phyloP scores from a whole-genome alignment of 306 rosid genomes.

The Fagus crenata region DNA sequence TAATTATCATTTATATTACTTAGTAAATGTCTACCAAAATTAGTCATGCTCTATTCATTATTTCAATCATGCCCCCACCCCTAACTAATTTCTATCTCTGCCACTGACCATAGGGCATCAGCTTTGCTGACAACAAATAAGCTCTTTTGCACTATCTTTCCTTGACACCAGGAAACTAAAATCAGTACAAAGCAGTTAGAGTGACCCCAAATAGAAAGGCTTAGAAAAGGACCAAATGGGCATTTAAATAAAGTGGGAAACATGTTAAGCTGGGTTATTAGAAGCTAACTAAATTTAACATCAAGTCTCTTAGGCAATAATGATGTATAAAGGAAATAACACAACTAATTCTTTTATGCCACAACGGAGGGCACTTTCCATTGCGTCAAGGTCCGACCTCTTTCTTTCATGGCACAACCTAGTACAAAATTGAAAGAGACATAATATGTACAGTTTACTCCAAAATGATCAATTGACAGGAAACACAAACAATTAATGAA shows the following conservation, averaged over 20 bases:
- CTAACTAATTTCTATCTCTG: too few species aligned
- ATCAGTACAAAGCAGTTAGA: background rate
- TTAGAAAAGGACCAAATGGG: background rate
- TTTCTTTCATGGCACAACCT: conserved; percentile 10
- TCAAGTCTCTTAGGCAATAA: background rate
- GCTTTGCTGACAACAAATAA: too few species aligned
- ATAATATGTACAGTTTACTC: conserved; percentile 13
- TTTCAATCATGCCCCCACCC: too few species aligned
- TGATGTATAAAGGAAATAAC: background rate
- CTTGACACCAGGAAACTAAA: background rate
- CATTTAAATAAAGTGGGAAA: background rate
- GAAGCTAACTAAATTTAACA: background rate
- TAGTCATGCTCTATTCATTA: too few species aligned
- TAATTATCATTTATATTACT: too few species aligned
- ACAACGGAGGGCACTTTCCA: too few species aligned
- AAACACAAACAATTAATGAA: conserved; percentile 21
- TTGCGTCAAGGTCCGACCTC: too few species aligned
- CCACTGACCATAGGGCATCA: background rate
- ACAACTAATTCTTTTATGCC: background rate
- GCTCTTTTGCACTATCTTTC: background rate
- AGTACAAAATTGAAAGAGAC: background rate
- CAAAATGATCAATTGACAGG: conserved; percentile 27
- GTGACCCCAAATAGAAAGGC: background rate
- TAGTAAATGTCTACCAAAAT: too few species aligned
- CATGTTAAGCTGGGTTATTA: background rate